phyloP scores from a whole-genome alignment of 495 filamentous ascomycete genomes.

The Xylaria scruposa region DNA sequence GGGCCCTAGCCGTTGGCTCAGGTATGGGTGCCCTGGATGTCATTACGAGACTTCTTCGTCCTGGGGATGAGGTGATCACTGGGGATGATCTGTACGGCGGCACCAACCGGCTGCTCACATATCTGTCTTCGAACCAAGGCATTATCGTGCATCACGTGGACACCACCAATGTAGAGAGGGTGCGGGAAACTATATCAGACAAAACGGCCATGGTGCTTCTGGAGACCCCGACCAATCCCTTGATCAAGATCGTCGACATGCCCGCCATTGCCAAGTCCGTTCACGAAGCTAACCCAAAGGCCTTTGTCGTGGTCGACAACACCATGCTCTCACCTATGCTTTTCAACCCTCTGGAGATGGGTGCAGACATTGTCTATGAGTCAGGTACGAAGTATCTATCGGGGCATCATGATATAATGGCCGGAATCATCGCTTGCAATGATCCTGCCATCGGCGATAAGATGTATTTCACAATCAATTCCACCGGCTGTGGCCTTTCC shows the following conservation, averaged over 20 bases:
- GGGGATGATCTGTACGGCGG: conserved; percentile 97
- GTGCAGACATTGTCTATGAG: conserved; percentile 96
- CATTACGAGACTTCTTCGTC: conserved; percentile 89
- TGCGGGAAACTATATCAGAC: conserved; percentile 67
- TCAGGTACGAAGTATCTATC: conserved; percentile 97
- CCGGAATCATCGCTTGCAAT: conserved; percentile 91
- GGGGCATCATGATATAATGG: conserved; percentile 98
- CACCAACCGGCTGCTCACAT: conserved; percentile 92
- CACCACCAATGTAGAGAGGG: conserved; percentile 75
- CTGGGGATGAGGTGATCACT: conserved; percentile 95
- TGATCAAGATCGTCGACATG: conserved; percentile 98
- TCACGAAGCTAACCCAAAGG: conserved; percentile 79
- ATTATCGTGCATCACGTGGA: conserved; percentile 97
- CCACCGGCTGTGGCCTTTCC: conserved; percentile 89
- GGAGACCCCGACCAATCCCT: conserved; percentile 94
- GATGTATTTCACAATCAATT: conserved; percentile 95
- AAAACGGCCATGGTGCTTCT: conserved; percentile 97
- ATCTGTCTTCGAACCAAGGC: conserved; percentile 81
- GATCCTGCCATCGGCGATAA: conserved; percentile 80
- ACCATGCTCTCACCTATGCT: conserved; percentile 97
- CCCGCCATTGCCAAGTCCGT: conserved; percentile 72
- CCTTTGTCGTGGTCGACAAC: conserved; percentile 93
- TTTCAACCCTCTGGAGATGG: conserved; percentile 88
- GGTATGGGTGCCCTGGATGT: conserved; percentile 98
- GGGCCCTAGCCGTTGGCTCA: conserved; percentile 89